Evolutionary conservation across 345 rosid species (phyloP), one percentile per base, ranked within the genome.

Genomic region (Hypericum androsaemum): DNA sequence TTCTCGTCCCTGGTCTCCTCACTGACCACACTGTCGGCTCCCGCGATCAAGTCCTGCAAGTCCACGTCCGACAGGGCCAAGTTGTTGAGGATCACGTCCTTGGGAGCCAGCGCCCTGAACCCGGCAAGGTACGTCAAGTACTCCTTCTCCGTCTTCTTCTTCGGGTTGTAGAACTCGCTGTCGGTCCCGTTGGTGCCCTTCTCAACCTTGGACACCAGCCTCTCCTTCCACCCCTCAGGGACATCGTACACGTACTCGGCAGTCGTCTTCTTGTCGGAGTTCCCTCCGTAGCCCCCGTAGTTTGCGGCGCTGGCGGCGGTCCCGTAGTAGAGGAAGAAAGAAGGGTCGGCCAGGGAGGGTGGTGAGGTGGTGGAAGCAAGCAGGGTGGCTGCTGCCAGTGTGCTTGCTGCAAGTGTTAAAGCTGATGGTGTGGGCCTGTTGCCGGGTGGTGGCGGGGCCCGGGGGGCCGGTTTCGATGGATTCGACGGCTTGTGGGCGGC

Each of bases 241-340:
- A 89, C 96, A 37, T 82, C 97, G 69, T 86, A 86, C 17, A 84
- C 64, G 66, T 89, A 89, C 75, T 89, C 96, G 1, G 96, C 96
- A 11, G 96, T 71, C 39, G 85, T 57, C 63, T 84, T 82, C 71
- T 82, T 80, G 82, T 77, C 89, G 35, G 97, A 82, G 60, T 89
- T 89, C 0, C 97, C 95, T 0, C 92, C 97, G 59, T 80, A 89
- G 0, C 96, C 90, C 0, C 95, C 94, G 62, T 89, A 89, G 69
- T 86, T 89, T 37, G 97, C 84, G 37, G 95, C 94, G 65, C 95
- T 89, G 61, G 95, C 94, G 32, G 97, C 95, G 35, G 95, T 89
- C 61, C 94, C 97, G 75, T 86, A 86, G 83, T 86, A 89, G 50
- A 86, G 0, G 46, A 56, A 48, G 80, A 60, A 89, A n/a, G 66